phyloP scores from a whole-genome alignment of 495 filamentous ascomycete genomes.

The Parathielavia appendiculata region DNA sequence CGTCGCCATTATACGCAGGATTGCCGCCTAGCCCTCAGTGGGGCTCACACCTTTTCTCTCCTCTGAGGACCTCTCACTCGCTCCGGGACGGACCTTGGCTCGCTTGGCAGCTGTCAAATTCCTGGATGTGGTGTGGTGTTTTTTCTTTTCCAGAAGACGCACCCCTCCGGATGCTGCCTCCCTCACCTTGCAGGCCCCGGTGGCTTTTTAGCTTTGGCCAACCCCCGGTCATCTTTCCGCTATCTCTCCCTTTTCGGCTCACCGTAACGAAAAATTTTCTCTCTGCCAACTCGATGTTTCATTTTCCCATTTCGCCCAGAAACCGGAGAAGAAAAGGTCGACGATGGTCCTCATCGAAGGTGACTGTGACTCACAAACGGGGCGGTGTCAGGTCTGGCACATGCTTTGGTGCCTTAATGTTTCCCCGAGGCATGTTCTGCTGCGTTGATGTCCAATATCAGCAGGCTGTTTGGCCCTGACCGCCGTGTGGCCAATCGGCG shows the following conservation, averaged over 20 bases:
- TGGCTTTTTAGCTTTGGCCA: conserved; percentile 18
- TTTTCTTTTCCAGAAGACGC: conserved; percentile 36
- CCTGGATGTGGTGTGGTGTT: conserved; percentile 16
- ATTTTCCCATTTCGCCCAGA: conserved; percentile 24
- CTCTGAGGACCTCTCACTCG: conserved; percentile 32
- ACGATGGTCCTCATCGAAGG: conserved; percentile 11
- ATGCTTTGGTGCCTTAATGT: conserved; percentile 40
- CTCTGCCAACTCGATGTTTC: conserved; percentile 20
- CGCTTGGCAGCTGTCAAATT: conserved; percentile 23
- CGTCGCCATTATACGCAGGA: conserved; percentile 23
- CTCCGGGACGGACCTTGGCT: conserved; percentile 20
- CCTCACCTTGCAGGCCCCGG: conserved; percentile 15
- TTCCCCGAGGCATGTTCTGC: conserved; percentile 26
- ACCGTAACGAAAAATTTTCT: conserved; percentile 31
- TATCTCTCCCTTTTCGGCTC: conserved; percentile 32
- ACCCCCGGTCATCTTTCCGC: conserved; percentile 22
- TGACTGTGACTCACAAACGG: conserved; percentile 35
- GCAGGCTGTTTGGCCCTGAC: conserved; percentile 30
- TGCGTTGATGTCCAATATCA: conserved; percentile 48
- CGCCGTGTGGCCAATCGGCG: conserved; percentile 38
- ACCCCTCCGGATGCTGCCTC: neutral
- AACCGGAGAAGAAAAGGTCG: conserved; percentile 13
- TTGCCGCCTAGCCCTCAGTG: conserved; percentile 24
- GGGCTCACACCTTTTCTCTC: conserved; percentile 28
- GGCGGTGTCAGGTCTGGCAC: conserved; percentile 27